A percentile compares a stretch with the other conserved stretches of the same genome.
Conservation (phyloP, 1,284 basidiomycete species). For the Leucoagaricus sp. region DNA sequence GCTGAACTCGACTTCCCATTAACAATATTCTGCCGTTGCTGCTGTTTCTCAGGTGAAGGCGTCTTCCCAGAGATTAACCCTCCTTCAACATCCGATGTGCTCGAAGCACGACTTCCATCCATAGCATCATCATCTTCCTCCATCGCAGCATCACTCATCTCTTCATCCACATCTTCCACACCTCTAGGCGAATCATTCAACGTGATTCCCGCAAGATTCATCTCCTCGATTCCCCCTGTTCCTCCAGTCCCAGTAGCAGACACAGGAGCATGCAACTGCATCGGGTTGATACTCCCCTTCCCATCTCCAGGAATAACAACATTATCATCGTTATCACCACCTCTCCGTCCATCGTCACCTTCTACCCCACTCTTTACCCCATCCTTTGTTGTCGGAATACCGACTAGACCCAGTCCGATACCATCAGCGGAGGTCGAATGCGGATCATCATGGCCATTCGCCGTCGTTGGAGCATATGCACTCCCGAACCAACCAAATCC, state of each 20-base stretch:
- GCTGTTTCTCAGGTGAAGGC: slow-evolving; percentile 7
- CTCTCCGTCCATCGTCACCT: not conserved
- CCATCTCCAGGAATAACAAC: slow-evolving; percentile 44
- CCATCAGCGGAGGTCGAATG: slow-evolving; percentile 14
- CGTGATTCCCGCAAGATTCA: slow-evolving; percentile 66
- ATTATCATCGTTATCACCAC: slow-evolving; percentile 34
- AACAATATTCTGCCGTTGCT: not conserved
- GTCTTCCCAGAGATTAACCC: slow-evolving; percentile 11
- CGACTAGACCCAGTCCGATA: slow-evolving; percentile 32
- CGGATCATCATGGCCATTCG: not conserved
- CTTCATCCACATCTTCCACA: slow-evolving; percentile 29
- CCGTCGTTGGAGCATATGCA: slow-evolving; percentile 3
- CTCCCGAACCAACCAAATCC: slow-evolving; percentile 16
- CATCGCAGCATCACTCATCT: slow-evolving; percentile 1
- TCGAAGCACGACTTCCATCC: slow-evolving; percentile 6
- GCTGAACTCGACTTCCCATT: not conserved
- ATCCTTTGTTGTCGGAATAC: slow-evolving; percentile 15
- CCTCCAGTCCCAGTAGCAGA: too few species aligned
- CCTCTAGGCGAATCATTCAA: slow-evolving; percentile 50
- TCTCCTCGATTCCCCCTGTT: slow-evolving; percentile 76
- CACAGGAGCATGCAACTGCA: slow-evolving; percentile 55
- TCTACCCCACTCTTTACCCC: not conserved
- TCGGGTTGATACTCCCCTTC: slow-evolving; percentile 49
- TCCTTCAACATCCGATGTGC: not conserved
- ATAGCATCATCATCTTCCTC: slow-evolving; percentile 12